Percentiles rank a stretch among this genome's conserved stretches.
Conservation (phyloP, 306 rosid genomes). For the Quercus agrifolia region DNA sequence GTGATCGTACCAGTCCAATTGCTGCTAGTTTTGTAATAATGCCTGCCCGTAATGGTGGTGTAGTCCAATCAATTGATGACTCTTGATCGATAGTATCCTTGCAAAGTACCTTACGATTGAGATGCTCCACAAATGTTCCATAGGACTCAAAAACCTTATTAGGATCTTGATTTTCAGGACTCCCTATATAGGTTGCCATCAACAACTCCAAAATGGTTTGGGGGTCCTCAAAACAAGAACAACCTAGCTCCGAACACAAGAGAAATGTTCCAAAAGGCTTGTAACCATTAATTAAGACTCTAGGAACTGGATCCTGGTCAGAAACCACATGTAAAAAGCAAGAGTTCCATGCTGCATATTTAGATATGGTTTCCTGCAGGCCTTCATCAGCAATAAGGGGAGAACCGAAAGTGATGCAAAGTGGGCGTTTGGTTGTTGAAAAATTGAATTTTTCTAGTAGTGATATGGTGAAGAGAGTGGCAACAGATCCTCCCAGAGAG, state of each 20-base stretch:
- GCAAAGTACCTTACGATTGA: slow-evolving; percentile 15
- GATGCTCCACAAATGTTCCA: slow-evolving; percentile 28
- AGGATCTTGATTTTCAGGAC: neutral
- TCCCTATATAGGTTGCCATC: neutral
- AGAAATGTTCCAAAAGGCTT: slow-evolving; percentile 70
- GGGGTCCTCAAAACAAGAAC: slow-evolving; percentile 50
- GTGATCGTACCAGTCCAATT: slow-evolving; percentile 25
- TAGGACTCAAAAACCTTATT: slow-evolving; percentile 22
- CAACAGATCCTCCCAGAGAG: slow-evolving; percentile 63
- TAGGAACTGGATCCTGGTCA: slow-evolving; percentile 41
- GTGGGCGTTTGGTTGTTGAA: slow-evolving; percentile 38
- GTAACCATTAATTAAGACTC: slow-evolving; percentile 12
- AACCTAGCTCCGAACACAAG: slow-evolving; percentile 36
- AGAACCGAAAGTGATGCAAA: slow-evolving; percentile 76
- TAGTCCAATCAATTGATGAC: neutral
- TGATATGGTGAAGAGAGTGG: slow-evolving; percentile 63
- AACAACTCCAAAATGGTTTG: slow-evolving; percentile 31
- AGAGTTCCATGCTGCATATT: slow-evolving; percentile 51
- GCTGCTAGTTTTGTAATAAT: slow-evolving; percentile 34
- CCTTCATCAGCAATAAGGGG: slow-evolving; percentile 49
- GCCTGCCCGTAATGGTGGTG: slow-evolving; percentile 27
- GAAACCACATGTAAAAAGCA: slow-evolving; percentile 65
- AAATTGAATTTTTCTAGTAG: slow-evolving; percentile 32
- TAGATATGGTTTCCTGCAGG: slow-evolving; percentile 36
- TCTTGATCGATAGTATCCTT: neutral